phyloP scores from a whole-genome alignment of 2,329 filamentous ascomycete genomes.

The Exophiala lecanii-corni region DNA sequence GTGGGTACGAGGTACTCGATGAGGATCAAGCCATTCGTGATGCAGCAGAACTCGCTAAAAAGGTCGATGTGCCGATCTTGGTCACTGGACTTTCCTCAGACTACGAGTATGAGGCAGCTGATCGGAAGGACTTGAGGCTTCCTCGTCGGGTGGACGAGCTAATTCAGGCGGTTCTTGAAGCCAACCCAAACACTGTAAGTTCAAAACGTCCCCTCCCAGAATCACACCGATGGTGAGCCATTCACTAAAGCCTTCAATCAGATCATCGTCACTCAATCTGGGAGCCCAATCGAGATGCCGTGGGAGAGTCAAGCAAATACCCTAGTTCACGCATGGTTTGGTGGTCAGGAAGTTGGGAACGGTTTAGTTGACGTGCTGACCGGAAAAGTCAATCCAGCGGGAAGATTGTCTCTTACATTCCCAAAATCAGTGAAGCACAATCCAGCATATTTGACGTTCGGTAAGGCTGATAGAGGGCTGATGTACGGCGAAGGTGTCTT shows the following conservation, averaged over 20 bases:
- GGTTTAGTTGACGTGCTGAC: conserved; percentile 72
- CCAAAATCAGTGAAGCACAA: conserved; percentile 63
- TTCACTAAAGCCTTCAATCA: too few relatives aligned
- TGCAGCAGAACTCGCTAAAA: conserved; percentile 61
- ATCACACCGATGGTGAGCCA: too few relatives aligned
- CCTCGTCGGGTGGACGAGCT: conserved; percentile 47
- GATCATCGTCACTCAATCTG: conserved; percentile 67
- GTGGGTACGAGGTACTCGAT: conserved; percentile 55
- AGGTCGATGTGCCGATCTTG: conserved; percentile 70
- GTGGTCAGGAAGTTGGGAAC: conserved; percentile 76
- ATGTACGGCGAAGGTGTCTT: conserved; percentile 77
- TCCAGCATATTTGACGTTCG: conserved; percentile 69
- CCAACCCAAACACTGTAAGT: conserved; percentile 61
- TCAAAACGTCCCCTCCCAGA: too few relatives aligned
- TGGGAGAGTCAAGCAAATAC: conserved; percentile 44
- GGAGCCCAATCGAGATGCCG: conserved; percentile 58
- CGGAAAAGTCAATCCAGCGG: conserved; percentile 67
- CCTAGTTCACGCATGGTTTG: conserved; percentile 75
- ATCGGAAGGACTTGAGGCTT: conserved; percentile 53
- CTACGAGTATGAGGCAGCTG: conserved; percentile 71
- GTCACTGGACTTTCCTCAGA: conserved; percentile 72
- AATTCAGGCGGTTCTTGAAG: conserved; percentile 57
- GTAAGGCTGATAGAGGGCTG: conserved; percentile 54
- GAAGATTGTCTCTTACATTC: conserved; percentile 69
- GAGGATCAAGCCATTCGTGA: conserved; percentile 56